Evolutionary conservation across 352 stramenopile genomes (phyloP), one percentile per base, ranked within the genome.

Genomic region (Phytophthora fragariaefolia): DNA sequence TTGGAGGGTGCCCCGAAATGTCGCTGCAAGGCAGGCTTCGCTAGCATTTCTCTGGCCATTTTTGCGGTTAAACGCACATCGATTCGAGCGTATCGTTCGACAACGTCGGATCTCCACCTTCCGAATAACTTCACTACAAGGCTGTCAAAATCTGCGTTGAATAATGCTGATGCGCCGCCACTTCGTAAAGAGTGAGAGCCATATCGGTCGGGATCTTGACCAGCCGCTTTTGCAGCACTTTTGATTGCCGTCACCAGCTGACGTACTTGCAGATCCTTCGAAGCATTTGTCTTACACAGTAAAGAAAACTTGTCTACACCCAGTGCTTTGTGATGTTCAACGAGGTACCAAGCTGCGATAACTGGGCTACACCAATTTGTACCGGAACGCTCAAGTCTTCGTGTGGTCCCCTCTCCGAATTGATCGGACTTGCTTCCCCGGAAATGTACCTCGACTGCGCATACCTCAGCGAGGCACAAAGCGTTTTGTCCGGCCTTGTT

Each of bases 391-490:
- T 27, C 28, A 5, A 46, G 18, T 6, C n/a, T 22, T 12, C 28
- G 30, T 20, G 10, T 56, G 43, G 30, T 18, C 12, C 49, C 30
- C 26, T 56, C 30, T 45, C 30, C 49, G 12, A 56, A 56, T n/a
- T 56, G 49, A 26, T 56, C 30, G 12, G 49, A 26, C 13, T 56
- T 56, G 49, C 49, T 56, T 24, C 48, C 24, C 18, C 48, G 27
- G 42, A 55, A 55, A 24, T 36, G 48, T 5, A 55, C 28, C 0
- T 40, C 6, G 12, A 53, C 26, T 7, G 48, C 32, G 0, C 10
- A 17, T 13, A 43, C 48, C 3, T 43, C n/a, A 10, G 40, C 6
- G 6, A 55, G 9, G 20, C n/a, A 18, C 2, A 24, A 22, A 13
- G n/a, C n/a, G 2, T 17, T 43, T 18, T n/a, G n/a, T 20, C 42